These are phyloP conservation scores for Castanospermum australe DNA, from an alignment of 306 rosid genomes.

Conservation along the genomic window DNA sequence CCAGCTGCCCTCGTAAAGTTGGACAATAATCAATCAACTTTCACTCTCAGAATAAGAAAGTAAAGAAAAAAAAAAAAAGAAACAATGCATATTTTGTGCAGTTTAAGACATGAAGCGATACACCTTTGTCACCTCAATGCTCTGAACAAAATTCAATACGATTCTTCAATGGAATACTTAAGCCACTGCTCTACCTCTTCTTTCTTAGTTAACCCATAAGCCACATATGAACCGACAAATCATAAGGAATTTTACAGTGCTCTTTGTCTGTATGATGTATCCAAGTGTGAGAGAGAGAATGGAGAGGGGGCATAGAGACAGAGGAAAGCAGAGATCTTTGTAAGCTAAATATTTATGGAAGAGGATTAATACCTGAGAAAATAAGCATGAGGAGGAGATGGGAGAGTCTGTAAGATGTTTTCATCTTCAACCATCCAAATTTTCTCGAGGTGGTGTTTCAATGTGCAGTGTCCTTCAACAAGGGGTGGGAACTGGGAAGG, in stretches of 20 bases:
- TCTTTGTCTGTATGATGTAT: not conserved
- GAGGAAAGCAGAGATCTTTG: too few relatives aligned
- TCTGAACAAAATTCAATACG: not conserved
- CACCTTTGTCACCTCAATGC: not conserved
- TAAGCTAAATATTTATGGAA: not conserved
- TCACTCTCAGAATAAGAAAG: not conserved
- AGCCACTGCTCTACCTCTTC: not conserved
- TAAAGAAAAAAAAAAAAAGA: not conserved
- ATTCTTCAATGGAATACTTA: not conserved
- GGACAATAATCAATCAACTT: not conserved
- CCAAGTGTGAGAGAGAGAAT: not conserved
- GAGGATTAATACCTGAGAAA: conserved; percentile 39
- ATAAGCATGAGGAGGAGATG: conserved; percentile 36
- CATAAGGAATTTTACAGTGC: not conserved
- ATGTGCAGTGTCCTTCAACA: not conserved
- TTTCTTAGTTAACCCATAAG: not conserved
- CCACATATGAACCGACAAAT: not conserved
- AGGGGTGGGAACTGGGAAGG: not conserved
- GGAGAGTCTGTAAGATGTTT: conserved; percentile 22
- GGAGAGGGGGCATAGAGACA: not conserved
- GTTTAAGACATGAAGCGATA: not conserved
- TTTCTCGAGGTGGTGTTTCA: not conserved
- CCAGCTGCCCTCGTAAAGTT: conserved; percentile 16
- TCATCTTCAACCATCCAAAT: conserved; percentile 31
- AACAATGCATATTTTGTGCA: not conserved